A percentile compares a stretch with the other conserved stretches of the same genome.
Conservation (phyloP, 148 eudicot genomes). For the Chenopodium quinoa region DNA sequence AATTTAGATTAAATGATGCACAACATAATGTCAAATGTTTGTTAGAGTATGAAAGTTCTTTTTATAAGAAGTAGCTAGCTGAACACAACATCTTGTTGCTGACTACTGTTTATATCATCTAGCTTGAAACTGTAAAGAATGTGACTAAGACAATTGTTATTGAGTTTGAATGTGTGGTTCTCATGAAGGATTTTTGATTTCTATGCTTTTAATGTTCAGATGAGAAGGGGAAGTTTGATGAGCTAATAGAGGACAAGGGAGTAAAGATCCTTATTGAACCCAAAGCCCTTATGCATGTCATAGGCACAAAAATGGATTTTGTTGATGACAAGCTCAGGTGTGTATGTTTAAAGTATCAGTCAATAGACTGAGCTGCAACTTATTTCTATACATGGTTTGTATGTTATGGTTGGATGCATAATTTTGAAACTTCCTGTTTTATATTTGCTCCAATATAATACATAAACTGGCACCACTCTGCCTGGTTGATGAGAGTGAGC, state of each 20-base stretch:
- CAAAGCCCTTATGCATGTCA: conserved; percentile 96
- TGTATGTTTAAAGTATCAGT: conserved; percentile 12
- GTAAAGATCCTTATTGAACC: conserved; percentile 95
- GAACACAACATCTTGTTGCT: not conserved
- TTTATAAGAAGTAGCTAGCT: not conserved
- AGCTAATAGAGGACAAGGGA: conserved; percentile 90
- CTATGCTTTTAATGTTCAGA: conserved; percentile 38
- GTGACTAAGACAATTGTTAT: not conserved
- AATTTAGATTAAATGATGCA: too few species aligned
- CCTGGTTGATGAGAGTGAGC: not conserved
- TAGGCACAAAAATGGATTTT: conserved; percentile 95
- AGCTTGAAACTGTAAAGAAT: not conserved
- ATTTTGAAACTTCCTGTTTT: not conserved
- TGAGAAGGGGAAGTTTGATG: conserved; percentile 95
- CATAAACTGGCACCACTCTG: not conserved
- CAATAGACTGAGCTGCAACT: not conserved
- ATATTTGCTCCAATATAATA: not conserved
- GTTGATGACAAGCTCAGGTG: conserved; percentile 94
- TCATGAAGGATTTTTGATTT: not conserved
- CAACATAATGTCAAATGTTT: too few species aligned
- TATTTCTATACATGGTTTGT: not conserved
- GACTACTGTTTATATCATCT: not conserved
- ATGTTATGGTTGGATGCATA: conserved; percentile 3
- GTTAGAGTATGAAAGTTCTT: too few species aligned
- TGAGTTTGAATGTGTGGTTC: not conserved